phyloP scores from a whole-genome alignment of 768 basidiomycete species.

The Goffeauzyma gilvescens region DNA sequence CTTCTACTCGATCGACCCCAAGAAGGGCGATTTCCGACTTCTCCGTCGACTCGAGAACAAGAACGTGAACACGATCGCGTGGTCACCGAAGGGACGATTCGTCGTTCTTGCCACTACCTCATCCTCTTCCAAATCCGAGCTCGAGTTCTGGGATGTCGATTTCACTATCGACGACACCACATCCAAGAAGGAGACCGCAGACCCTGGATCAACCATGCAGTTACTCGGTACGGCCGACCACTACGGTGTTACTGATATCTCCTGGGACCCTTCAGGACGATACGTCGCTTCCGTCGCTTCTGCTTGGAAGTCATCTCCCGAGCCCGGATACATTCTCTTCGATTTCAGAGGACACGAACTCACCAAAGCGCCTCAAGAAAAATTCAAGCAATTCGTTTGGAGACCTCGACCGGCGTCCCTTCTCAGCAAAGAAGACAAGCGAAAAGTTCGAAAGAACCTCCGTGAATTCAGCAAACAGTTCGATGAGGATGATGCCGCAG shows the following conservation, averaged over 20 bases:
- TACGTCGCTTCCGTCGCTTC: conserved; percentile 84
- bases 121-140: conserved; percentile 81
- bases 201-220: conserved; percentile 74
- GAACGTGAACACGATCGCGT: conserved; percentile 81
- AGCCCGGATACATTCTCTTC: conserved; percentile 92
- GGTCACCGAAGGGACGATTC: conserved; percentile 92
- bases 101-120: conserved; percentile 91
- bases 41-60: conserved; percentile 68
- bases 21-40: conserved; percentile 81
- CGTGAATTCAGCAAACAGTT: conserved; percentile 78
- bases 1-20: conserved; percentile 82
- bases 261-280: conserved; percentile 95
- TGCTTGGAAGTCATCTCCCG: conserved; percentile 83
- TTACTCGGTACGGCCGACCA: conserved; percentile 73
- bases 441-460: conserved; percentile 65
- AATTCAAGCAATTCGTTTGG: conserved; percentile 99
- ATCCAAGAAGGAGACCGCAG: conserved; percentile 37
- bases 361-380: conserved; percentile 60
- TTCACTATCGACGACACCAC: conserved; percentile 44
- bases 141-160: conserved; percentile 98
- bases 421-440: conserved; percentile 70
- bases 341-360: conserved; percentile 95
- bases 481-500: conserved; percentile 90
- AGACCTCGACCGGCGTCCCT: conserved; percentile 81
- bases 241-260: conserved; percentile 90